These are phyloP conservation scores for Komagataella phaffii DNA, from an alignment of 805 yeast genomes.

Conservation along the genomic window DNA sequence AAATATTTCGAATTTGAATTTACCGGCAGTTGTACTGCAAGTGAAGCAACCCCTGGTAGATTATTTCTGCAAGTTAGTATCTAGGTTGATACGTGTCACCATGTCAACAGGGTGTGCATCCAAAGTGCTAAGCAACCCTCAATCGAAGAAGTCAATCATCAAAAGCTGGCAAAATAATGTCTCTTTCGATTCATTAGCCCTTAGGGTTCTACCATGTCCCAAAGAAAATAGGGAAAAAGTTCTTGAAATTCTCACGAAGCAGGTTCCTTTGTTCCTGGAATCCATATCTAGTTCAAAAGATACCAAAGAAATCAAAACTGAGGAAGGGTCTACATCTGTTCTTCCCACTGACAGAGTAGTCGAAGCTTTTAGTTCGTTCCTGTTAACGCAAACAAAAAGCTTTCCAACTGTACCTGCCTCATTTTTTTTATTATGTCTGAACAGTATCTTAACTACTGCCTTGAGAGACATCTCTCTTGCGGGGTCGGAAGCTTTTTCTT, in stretches of 20 bases:
- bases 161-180: conserved; percentile 35
- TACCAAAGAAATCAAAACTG: background rate
- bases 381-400: conserved; percentile 13
- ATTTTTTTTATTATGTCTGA: conserved; percentile 37
- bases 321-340: background rate
- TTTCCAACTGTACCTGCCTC: conserved; percentile 42
- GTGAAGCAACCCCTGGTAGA: conserved; percentile 41
- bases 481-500: conserved; percentile 47
- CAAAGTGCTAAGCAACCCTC: conserved; percentile 1
- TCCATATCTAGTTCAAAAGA: background rate
- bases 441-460: conserved; percentile 42
- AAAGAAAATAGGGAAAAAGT: conserved; percentile 15
- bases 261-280: conserved; percentile 18
- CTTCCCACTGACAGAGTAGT: conserved; percentile 4
- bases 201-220: conserved; percentile 4
- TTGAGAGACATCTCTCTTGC: conserved; percentile 47
- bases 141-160: conserved; percentile 30
- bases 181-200: conserved; percentile 11
- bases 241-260: conserved; percentile 17
- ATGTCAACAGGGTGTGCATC: conserved; percentile 2
- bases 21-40: conserved; percentile 37
- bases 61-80: conserved; percentile 9
- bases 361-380: conserved; percentile 5
- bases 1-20: conserved; percentile 25
- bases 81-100: conserved; percentile 1